phyloP scores from a whole-genome alignment of 345 rosid species.

The Limnanthes douglasii region DNA sequence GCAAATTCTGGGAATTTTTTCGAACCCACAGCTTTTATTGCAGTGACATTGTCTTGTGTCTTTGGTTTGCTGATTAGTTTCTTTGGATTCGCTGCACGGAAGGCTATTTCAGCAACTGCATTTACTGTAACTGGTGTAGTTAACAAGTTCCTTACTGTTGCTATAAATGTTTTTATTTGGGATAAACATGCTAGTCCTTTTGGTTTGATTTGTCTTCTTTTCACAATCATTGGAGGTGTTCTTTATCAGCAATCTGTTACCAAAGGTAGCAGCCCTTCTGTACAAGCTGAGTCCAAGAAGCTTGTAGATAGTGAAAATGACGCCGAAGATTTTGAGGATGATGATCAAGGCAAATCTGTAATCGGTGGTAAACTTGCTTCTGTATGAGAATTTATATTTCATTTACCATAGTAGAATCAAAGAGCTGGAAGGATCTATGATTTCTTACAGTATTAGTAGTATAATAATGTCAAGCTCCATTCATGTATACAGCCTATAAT shows the following conservation, averaged over 20 bases:
- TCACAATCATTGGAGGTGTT: slow-evolving; percentile 81
- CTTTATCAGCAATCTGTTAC: slow-evolving; percentile 94
- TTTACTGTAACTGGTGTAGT: slow-evolving; percentile 98
- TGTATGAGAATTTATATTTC: slow-evolving; percentile 16
- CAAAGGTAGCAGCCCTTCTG: slow-evolving; percentile 19
- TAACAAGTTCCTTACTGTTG: slow-evolving; percentile 90
- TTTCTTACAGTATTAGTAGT: not conserved
- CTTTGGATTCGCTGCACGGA: slow-evolving; percentile 93
- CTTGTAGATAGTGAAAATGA: slow-evolving; percentile 15
- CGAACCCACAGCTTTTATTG: slow-evolving; percentile 39
- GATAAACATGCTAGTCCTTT: slow-evolving; percentile 90
- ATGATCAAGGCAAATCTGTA: slow-evolving; percentile 22
- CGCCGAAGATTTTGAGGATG: slow-evolving; percentile 21
- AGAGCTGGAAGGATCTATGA: not conserved
- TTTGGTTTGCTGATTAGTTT: slow-evolving; percentile 90
- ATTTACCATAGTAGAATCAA: slow-evolving; percentile 4
- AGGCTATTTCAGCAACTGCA: slow-evolving; percentile 88
- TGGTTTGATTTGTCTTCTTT: slow-evolving; percentile 77
- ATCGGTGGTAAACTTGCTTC: slow-evolving; percentile 31
- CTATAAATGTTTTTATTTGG: slow-evolving; percentile 90
- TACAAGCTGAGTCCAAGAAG: slow-evolving; percentile 16
- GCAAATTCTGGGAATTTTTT: slow-evolving; percentile 43
- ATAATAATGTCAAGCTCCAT: not conserved
- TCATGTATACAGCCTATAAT: not conserved
- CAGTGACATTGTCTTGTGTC: slow-evolving; percentile 71